Percentiles rank a stretch among this genome's conserved stretches.
These are phyloP conservation scores for Panaeolus papilionaceus DNA, from an alignment of 768 basidiomycete genomes.

Conservation along the genomic window DNA sequence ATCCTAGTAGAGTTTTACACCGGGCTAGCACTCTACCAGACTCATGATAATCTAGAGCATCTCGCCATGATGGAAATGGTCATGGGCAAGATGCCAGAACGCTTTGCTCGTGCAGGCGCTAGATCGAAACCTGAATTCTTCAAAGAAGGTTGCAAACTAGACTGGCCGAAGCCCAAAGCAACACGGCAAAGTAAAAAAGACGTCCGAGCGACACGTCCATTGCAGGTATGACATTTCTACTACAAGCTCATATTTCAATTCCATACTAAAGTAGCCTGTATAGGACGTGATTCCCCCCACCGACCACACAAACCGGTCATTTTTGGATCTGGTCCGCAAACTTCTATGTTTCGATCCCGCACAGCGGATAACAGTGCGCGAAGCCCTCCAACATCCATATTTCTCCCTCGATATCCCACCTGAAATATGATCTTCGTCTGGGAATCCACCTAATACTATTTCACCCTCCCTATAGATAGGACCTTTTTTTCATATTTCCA, in stretches of 20 bases:
- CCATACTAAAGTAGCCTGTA: constrained; percentile 22
- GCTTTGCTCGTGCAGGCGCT: constrained; percentile 76
- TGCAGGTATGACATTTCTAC: constrained; percentile 61
- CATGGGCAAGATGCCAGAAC: constrained; percentile 96
- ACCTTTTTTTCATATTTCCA: constrained; percentile 27
- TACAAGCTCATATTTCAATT: constrained; percentile 15
- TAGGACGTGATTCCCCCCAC: constrained; percentile 87
- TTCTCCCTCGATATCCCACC: constrained; percentile 72
- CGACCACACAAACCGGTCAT: constrained; percentile 77
- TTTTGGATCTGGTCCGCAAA: constrained; percentile 87
- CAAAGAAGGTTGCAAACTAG: constrained; percentile 82
- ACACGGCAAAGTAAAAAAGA: constrained; percentile 93
- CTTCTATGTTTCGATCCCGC: constrained; percentile 91
- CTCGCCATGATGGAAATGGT: constrained; percentile 99
- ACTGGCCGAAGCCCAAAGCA: constrained; percentile 92
- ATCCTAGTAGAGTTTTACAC: constrained; percentile 99
- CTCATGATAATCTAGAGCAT: constrained; percentile 98
- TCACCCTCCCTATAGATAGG: constrained; percentile 25
- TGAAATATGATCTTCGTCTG: constrained; percentile 57
- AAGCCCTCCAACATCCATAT: constrained; percentile 89
- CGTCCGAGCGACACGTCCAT: constrained; percentile 81
- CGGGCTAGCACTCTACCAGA: constrained; percentile 97
- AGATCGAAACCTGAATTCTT: constrained; percentile 93
- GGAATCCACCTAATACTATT: constrained; percentile 12
- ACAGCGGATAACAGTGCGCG: constrained; percentile 85